Base-by-base conservation (phyloP, 768 basidiomycete genomes). In the Trametes cubensis region DNA sequence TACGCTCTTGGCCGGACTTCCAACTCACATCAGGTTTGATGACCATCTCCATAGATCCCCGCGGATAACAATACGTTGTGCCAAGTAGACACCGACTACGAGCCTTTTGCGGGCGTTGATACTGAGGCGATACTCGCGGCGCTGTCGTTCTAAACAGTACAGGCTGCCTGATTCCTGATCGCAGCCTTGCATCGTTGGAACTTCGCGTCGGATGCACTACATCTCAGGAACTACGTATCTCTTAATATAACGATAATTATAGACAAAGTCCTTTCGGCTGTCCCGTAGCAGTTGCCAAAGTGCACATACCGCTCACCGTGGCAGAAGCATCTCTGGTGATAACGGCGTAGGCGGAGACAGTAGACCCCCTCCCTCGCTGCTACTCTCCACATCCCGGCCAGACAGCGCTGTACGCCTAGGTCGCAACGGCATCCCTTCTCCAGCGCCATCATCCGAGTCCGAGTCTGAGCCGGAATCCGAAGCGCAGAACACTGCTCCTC, bases 301-400 rank as follows among this genome's bases (percentile, higher is more conserved):
- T 6, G 34, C 34, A 34, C 34, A 10, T 34, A 10, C 34, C 34
- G 11, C 28, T 49, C 48, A 49, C 48, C 48, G 48, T 38, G 50
- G 50, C 28, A 51, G 30, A 42, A 41, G 23, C 50, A 28, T 44
- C 28, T 25, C 28, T 13, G 51, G 58, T 4, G 58, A 60, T 17
- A 47, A 45, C 41, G 61, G 61, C 30, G 61, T 45, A 7, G 61
- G 41, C 15, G 54, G 61, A 15, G 61, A 50, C 26, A 44, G 54
- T 39, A 49, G 26, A 15, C 48, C 61, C 10, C 34, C 34, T 7
- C 41, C 21, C 8, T 55, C 60, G 60, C 54, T 52, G 15, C 23
- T 25, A 13, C 40, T 41, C 23, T 42, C 28, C 5, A 42, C 6
- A n/a, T 42, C 48, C 20, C 15, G 23, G 38, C n/a, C 25, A 11